A percentile compares a stretch with the other conserved stretches of the same genome.
Conservation (phyloP, 345 rosid species). For the Sapria himalayana region DNA sequence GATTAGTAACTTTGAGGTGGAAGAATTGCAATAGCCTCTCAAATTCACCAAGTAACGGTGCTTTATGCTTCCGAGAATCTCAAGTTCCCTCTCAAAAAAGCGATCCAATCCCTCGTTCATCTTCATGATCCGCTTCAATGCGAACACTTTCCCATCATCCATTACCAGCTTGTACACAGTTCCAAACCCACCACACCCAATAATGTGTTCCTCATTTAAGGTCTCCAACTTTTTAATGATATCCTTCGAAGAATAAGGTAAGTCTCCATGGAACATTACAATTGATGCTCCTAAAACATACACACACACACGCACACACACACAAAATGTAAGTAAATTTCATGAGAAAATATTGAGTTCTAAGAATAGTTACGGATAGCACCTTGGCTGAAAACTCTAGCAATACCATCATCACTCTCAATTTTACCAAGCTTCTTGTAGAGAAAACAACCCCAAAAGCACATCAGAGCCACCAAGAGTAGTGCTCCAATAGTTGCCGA, state of each 20-base stretch:
- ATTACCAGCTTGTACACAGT: conserved; percentile 83
- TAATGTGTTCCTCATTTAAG: conserved; percentile 68
- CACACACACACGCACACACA: no score
- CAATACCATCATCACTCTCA: conserved; percentile 45
- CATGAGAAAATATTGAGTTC: no score
- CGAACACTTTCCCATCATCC: conserved; percentile 92
- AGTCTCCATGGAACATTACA: conserved; percentile 94
- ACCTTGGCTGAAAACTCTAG: conserved; percentile 87
- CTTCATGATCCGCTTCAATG: conserved; percentile 70
- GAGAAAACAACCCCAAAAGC: conserved; percentile 98
- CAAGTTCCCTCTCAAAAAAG: conserved; percentile 91
- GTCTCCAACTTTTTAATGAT: conserved; percentile 77
- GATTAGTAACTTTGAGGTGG: conserved; percentile 66
- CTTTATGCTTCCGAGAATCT: conserved; percentile 95
- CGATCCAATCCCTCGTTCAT: conserved; percentile 87
- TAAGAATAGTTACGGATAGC: conserved; percentile 9
- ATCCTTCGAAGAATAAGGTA: conserved; percentile 91
- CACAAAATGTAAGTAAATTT: no score
- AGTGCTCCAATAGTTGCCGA: conserved; percentile 90
- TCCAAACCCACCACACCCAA: conserved; percentile 92
- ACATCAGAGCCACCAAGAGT: conserved; percentile 96
- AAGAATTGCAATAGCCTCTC: conserved; percentile 93
- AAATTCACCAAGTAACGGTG: conserved; percentile 85
- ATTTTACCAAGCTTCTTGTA: conserved; percentile 87
- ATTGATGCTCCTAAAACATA: conserved; percentile 71